Evolutionary conservation across 345 rosid species (phyloP), one percentile per base, ranked within the genome.

Genomic region (Acer yangbiense): DNA sequence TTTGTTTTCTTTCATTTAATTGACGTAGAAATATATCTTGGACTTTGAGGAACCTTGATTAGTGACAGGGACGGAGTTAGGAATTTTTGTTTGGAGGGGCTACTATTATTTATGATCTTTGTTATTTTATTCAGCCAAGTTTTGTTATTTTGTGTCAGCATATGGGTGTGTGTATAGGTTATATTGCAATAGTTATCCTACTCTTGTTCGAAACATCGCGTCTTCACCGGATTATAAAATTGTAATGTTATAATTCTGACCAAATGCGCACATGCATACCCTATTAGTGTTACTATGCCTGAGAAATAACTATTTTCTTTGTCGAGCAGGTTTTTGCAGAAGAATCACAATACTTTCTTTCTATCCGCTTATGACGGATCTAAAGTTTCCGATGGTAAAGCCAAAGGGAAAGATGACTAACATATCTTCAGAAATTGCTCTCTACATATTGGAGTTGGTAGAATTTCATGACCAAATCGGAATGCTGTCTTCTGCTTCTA

Each of bases 261-360:
- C 7, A 21, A 43, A 32, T 17, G 58, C 27, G 65, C 27, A 48
- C 1, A 39, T 57, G 66, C 20, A 29, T 35, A 0, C 39, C 1
- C 55, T 12, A 25, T 54, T 16, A 12, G 66, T 21, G 64, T n/a
- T 60, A 20, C 54, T 14, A 43, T 14, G 76, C 62, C 10, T 32
- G 27, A 43, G 18, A 48, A 44, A 52, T 60, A 50, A 44, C 9
- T 21, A 35, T 16, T 23, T 58, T 50, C 14, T 21, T 35, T 16
- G 4, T 14, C 57, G 11, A 72, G 84, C 91, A 95, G 99, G 85
- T 96, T 87, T 80, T 78, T 96, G 84, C 98, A 93, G 87, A 96
- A 96, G 88, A 93, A 96, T 78, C 99, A 96, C 77, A 89, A 89
- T 73, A 85, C 82, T 9, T 91, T 88, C 83, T 91, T 90, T 84